Base-by-base conservation (phyloP, 352 stramenopile genomes). In the Phytophthora colocasiae region DNA sequence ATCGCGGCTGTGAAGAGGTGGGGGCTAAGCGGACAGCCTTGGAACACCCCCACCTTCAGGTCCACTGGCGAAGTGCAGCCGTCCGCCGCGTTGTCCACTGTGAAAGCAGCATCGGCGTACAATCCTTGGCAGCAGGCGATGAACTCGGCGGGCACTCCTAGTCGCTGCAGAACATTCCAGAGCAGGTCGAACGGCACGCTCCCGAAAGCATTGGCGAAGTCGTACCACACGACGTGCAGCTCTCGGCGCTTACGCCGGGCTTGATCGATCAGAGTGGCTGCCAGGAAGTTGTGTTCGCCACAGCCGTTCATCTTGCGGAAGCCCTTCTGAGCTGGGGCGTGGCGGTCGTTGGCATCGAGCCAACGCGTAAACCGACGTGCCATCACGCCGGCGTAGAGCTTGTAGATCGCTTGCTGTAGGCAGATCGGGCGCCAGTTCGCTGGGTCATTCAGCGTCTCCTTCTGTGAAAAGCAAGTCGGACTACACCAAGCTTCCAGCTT, bases 351-450 rank as follows among this genome's bases (percentile, higher is more conserved):
- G 6, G 17, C 39, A 10, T 71, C 59, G 8, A 76, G 22, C 62
- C 62, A 76, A 0, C 29, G 17, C 3, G 29, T 58, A 2, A 81
- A 34, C 0, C n/a, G n/a, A 0, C 40, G 46, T 0, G 26, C 46
- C 12, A 81, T 40, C 3, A 73, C 11, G 29, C 17, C 45, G 0
- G 70, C 27, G 53, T 73, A 79, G 6, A 77, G 6, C 56, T 82
- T 82, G 74, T 74, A 83, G 14, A 78, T 51, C 2, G 58, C 52
- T 19, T 53, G 57, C 51, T 83, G 74, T 3, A 83, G 41, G 26
- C 63, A 77, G 52, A 78, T 79, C 12, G 68, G 63, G 12, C 72
- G 32, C 60, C 70, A 75, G 49, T 78, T 78, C 0, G 22, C 10
- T 22, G 56, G 45, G 40, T 69, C 24, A 8, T 22, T 8, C 0